phyloP scores from a whole-genome alignment of 148 eudicot species.

The Dysphania ambrosioides region DNA sequence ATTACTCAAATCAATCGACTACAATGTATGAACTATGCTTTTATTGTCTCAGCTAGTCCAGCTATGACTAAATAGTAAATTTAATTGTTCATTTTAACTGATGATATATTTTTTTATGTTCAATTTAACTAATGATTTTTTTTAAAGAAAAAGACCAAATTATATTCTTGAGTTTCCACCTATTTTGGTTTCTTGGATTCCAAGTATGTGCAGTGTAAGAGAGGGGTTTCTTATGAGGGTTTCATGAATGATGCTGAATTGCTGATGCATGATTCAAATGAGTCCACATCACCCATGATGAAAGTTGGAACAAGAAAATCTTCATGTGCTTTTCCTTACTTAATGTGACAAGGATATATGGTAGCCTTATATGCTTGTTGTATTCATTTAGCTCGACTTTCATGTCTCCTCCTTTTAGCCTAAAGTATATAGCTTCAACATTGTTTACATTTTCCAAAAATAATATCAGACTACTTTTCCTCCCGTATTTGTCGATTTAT shows the following conservation, averaged over 20 bases:
- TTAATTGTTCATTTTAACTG: too few species aligned
- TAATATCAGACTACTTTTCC: background rate
- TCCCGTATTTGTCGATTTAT: background rate
- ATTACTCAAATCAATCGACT: too few species aligned
- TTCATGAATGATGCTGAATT: too few species aligned
- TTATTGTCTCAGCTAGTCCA: too few species aligned
- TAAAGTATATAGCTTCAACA: too few species aligned
- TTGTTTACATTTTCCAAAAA: conserved; percentile 8
- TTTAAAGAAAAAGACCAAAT: too few species aligned
- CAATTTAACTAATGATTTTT: too few species aligned
- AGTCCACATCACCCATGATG: background rate
- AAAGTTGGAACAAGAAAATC: background rate
- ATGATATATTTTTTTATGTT: too few species aligned
- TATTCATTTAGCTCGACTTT: conserved; percentile 1
- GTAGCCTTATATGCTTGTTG: background rate
- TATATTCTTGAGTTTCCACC: too few species aligned
- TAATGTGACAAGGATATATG: conserved; percentile 6
- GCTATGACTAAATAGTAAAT: too few species aligned
- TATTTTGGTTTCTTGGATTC: background rate
- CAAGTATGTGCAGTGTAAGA: conserved; percentile 1
- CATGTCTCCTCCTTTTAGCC: background rate
- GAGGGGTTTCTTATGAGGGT: background rate
- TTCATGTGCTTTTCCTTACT: background rate
- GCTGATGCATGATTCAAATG: background rate
- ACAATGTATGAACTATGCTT: too few species aligned